These are phyloP conservation scores for Schwanniomyces sp. DNA, from an alignment of 805 yeast genomes.

Conservation along the genomic window DNA sequence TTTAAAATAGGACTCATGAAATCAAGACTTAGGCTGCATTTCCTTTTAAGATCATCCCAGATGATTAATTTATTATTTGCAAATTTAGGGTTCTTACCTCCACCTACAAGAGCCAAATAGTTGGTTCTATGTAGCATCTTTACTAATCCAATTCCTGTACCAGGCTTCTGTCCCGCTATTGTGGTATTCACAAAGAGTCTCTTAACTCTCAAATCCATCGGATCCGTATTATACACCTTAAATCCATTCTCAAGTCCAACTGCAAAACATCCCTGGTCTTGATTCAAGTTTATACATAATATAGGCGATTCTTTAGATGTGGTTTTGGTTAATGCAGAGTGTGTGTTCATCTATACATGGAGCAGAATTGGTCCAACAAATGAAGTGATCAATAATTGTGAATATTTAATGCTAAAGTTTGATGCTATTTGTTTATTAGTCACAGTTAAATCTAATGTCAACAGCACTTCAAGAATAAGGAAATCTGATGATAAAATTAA, in stretches of 20 bases:
- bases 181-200: constrained; percentile 42
- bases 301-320: constrained; percentile 13
- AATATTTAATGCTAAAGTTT: not conserved
- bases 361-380: not conserved
- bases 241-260: constrained; percentile 81
- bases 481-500: not conserved
- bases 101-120: constrained; percentile 87
- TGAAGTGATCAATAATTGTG: not conserved
- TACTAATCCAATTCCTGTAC: constrained; percentile 68
- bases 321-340: constrained; percentile 12
- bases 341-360: constrained; percentile 16
- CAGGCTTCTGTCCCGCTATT: not conserved
- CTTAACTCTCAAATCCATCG: constrained; percentile 72
- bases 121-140: constrained; percentile 89
- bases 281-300: constrained; percentile 72
- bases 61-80: constrained; percentile 78
- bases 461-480: not conserved
- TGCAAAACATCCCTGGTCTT: constrained; percentile 88
- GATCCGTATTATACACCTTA: constrained; percentile 82
- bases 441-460: not conserved
- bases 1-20: constrained; percentile 74
- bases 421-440: not conserved
- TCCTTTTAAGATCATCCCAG: constrained; percentile 88
- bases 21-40: constrained; percentile 69
- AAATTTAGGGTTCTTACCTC: constrained; percentile 77